Percentiles rank a stretch among this genome's conserved stretches.
These are phyloP conservation scores for Syzygium jambos DNA, from an alignment of 345 rosid genomes.

Conservation along the genomic window DNA sequence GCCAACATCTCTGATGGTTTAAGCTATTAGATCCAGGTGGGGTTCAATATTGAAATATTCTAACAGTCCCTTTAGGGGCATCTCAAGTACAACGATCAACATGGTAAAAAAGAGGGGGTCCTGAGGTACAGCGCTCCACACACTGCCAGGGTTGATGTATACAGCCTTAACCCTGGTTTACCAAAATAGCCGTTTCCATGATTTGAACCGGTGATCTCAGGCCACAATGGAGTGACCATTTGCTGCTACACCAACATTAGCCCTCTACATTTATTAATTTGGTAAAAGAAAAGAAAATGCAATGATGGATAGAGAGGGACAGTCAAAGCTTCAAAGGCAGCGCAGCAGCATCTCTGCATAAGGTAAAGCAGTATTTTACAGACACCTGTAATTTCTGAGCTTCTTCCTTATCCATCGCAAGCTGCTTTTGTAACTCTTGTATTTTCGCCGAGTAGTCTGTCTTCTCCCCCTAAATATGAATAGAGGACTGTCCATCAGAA, in stretches of 20 bases:
- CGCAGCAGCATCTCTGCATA: not conserved
- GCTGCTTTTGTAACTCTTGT: slow-evolving; percentile 80
- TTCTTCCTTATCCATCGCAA: slow-evolving; percentile 83
- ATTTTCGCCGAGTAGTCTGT: slow-evolving; percentile 70
- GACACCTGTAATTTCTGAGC: slow-evolving; percentile 73
- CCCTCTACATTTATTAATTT: not conserved
- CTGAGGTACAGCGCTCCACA: not conserved
- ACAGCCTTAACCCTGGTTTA: not conserved
- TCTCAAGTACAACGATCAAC: not conserved
- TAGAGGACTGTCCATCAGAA: not conserved
- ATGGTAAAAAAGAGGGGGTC: not conserved
- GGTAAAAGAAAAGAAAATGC: not conserved
- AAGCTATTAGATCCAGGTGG: not conserved
- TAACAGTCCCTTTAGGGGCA: not conserved
- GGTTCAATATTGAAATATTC: not conserved
- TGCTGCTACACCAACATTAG: not conserved
- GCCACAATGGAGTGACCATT: not conserved
- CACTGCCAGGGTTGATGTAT: not conserved
- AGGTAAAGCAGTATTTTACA: not conserved
- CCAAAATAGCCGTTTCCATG: not conserved
- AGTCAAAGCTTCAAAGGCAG: not conserved
- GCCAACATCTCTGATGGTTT: not conserved
- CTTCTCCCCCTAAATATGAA: slow-evolving; percentile 51
- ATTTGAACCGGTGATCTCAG: not conserved
- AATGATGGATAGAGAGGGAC: not conserved